Evolutionary conservation across 1,139 yeast genomes (phyloP).

Genomic region (Zygosaccharomyces pseudobailii): DNA sequence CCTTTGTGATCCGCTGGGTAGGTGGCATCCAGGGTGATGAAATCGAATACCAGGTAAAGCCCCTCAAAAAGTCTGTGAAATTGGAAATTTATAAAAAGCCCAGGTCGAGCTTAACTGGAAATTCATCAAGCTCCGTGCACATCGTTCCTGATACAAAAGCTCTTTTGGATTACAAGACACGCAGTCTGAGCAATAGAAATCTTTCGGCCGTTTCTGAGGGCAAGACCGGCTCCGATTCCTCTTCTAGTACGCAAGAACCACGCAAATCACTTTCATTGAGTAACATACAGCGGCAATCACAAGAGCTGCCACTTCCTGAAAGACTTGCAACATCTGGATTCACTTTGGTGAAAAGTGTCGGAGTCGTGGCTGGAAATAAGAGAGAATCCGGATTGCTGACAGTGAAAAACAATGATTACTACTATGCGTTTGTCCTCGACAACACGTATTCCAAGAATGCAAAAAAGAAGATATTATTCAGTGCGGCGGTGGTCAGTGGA

Average conservation of each 20-base stretch:
- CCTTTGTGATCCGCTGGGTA: conserved; percentile 88
- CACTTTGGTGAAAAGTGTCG: conserved; percentile 41
- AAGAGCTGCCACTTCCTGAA: conserved; percentile 36
- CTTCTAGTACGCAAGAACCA: conserved; percentile 18
- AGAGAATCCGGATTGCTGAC: conserved; percentile 58
- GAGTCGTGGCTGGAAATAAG: conserved; percentile 49
- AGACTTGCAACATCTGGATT: conserved; percentile 39
- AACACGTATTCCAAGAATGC: conserved; percentile 85
- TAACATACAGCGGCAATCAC: conserved; percentile 30
- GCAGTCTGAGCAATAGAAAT: conserved; percentile 18
- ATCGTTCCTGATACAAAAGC: conserved; percentile 27
- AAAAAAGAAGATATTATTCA: conserved; percentile 74
- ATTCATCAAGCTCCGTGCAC: conserved; percentile 19
- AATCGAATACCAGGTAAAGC: conserved; percentile 78
- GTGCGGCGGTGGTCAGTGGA: conserved; percentile 34
- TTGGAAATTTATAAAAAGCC: conserved; percentile 39
- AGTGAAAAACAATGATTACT: conserved; percentile 46
- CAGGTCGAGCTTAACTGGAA: conserved; percentile 19
- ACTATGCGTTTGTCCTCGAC: conserved; percentile 86
- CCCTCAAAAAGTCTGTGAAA: conserved; percentile 71
- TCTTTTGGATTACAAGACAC: conserved; percentile 24
- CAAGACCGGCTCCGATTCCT: conserved; percentile 3
- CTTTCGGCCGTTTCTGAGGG: conserved; percentile 13
- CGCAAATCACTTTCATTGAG: conserved; percentile 29
- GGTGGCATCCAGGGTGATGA: conserved; percentile 62